phyloP scores from a whole-genome alignment of 768 basidiomycete species.

The Xerocomellus chrysenteron region DNA sequence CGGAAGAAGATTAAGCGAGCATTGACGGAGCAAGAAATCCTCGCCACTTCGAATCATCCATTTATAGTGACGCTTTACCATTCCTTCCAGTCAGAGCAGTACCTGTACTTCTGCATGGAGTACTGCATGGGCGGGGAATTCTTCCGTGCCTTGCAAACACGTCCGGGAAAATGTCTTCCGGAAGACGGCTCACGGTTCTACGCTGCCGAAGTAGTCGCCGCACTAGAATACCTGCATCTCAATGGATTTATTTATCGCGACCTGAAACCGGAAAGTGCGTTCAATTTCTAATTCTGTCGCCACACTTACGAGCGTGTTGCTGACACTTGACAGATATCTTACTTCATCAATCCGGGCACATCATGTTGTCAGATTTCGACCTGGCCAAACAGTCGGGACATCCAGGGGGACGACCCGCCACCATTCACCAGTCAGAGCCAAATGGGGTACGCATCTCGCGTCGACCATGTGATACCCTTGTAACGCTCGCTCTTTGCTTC shows the following conservation, averaged over 20 bases:
- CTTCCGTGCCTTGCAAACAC: constrained; percentile 94
- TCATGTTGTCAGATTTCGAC: constrained; percentile 99
- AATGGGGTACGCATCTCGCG: constrained; percentile 68
- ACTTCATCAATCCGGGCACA: constrained; percentile 96
- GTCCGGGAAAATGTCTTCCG: constrained; percentile 93
- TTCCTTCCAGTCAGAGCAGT: constrained; percentile 97
- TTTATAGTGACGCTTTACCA: constrained; percentile 99
- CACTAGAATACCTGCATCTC: constrained; percentile 96
- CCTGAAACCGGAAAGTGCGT: constrained; percentile 98
- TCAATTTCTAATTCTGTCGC: constrained; percentile 8
- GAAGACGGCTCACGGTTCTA: constrained; percentile 98
- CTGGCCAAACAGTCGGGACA: constrained; percentile 93
- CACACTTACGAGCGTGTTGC: background rate
- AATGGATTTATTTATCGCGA: constrained; percentile 99
- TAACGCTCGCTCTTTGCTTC: constrained; percentile 6
- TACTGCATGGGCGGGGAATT: constrained; percentile 99
- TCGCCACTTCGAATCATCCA: constrained; percentile 97
- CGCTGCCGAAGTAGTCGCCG: constrained; percentile 97
- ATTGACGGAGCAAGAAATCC: constrained; percentile 96
- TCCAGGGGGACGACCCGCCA: constrained; percentile 80
- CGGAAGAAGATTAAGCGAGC: constrained; percentile 99
- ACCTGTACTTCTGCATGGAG: constrained; percentile 99
- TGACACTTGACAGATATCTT: constrained; percentile 72
- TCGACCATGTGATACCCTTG: constrained; percentile 1
- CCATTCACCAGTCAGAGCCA: constrained; percentile 79